Conservation (phyloP, 208 protist species). For the Leishmania tarentolae region DNA sequence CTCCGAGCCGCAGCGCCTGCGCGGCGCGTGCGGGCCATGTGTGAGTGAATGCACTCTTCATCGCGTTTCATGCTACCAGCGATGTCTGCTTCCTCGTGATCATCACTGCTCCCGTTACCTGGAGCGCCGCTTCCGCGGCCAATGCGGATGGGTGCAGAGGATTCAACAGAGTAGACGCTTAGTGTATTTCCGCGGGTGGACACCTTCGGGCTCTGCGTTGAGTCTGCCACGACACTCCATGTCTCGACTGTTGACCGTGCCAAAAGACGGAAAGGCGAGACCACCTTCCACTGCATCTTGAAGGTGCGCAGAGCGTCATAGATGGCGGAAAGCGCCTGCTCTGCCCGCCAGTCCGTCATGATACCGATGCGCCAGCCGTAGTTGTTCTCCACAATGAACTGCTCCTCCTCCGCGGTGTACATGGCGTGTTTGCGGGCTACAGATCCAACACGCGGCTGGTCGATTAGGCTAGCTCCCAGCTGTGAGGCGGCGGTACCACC, state of each 20-base stretch:
- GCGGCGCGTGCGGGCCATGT: conserved; percentile 12
- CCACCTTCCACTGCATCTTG: conserved; percentile 87
- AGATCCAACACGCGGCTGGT: conserved; percentile 75
- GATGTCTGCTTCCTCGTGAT: conserved; percentile 25
- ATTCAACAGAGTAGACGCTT: not conserved
- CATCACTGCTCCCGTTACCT: conserved; percentile 18
- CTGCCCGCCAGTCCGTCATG: conserved; percentile 80
- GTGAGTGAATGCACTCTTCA: conserved; percentile 18
- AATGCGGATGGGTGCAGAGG: conserved; percentile 38
- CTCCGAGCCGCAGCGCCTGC: conserved; percentile 14
- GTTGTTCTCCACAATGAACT: conserved; percentile 83
- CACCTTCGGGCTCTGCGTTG: not conserved
- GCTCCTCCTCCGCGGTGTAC: conserved; percentile 78
- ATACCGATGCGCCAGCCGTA: conserved; percentile 89
- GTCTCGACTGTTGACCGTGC: conserved; percentile 61
- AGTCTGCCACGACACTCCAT: conserved; percentile 47
- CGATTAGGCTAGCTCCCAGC: conserved; percentile 41
- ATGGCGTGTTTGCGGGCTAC: conserved; percentile 73
- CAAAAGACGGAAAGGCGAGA: conserved; percentile 71
- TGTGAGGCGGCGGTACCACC: conserved; percentile 31
- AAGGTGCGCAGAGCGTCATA: conserved; percentile 65
- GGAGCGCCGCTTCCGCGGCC: conserved; percentile 7
- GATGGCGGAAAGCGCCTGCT: conserved; percentile 47
- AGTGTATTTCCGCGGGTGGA: not conserved
- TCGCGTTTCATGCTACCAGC: conserved; percentile 24